These are phyloP conservation scores for Marasmius sp. DNA, from an alignment of 1,284 basidiomycete genomes.

Conservation along the genomic window DNA sequence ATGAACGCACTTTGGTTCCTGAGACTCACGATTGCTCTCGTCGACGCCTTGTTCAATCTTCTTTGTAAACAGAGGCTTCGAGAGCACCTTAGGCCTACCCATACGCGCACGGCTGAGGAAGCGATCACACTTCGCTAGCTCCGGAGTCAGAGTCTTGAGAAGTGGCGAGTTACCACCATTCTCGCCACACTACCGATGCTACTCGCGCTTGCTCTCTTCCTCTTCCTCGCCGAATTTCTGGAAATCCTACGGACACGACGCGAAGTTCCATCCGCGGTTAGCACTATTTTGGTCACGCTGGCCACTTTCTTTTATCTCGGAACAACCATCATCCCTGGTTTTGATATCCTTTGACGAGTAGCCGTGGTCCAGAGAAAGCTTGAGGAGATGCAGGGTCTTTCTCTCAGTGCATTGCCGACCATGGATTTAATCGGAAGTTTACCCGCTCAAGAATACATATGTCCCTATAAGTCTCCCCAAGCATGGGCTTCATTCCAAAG, in stretches of 20 bases:
- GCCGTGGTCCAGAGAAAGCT: not conserved
- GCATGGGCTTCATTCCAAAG: no score
- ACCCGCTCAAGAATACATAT: no score
- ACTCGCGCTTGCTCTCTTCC: not conserved
- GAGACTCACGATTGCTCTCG: no score
- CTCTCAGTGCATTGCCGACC: no score
- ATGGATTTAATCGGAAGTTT: no score
- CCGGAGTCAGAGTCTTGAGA: not conserved
- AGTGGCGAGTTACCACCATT: not conserved
- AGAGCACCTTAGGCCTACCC: no score
- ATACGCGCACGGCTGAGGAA: not conserved
- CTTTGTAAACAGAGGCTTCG: no score
- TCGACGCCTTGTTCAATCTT: no score
- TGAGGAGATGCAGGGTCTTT: no score
- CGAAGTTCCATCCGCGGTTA: not conserved
- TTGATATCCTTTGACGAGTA: not conserved
- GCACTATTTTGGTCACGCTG: not conserved
- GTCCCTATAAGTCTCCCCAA: no score
- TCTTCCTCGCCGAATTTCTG: slow-evolving; percentile 3
- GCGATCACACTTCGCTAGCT: not conserved
- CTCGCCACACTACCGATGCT: slow-evolving; percentile 1
- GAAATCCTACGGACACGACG: slow-evolving; percentile 4
- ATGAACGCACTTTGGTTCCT: no score
- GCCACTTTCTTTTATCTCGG: no score
- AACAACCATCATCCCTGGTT: not conserved